Conservation (phyloP, 2,329 filamentous ascomycete genomes). For the Penicillium brasilianum region DNA sequence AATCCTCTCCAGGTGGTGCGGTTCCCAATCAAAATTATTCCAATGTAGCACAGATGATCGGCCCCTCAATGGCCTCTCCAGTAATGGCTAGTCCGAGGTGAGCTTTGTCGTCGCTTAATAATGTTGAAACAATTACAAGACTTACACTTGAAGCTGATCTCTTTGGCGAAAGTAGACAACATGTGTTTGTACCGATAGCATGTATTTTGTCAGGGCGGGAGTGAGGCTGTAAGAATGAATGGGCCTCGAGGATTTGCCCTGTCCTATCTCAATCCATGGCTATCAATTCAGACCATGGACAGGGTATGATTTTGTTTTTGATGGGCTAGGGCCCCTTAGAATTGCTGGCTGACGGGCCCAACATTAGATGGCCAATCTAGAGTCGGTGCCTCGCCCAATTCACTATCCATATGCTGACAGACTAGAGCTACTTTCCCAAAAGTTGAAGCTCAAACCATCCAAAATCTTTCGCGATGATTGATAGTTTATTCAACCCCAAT, state of each 20-base stretch:
- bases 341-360: not conserved
- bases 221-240: slow-evolving; percentile 18
- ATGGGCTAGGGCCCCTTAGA: slow-evolving; percentile 18
- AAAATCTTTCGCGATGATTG: not conserved
- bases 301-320: slow-evolving; percentile 16
- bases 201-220: slow-evolving; percentile 7
- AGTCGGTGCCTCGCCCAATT: too few species aligned
- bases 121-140: not conserved
- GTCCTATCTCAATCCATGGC: slow-evolving; percentile 23
- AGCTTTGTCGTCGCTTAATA: not conserved
- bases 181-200: not conserved
- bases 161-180: not conserved
- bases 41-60: slow-evolving; percentile 10
- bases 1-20: slow-evolving; percentile 8
- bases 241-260: slow-evolving; percentile 17
- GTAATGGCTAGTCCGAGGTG: not conserved
- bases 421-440: not conserved
- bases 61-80: not conserved
- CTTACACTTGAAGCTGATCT: not conserved
- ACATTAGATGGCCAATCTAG: not conserved
- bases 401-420: not conserved
- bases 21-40: slow-evolving; percentile 25
- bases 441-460: not conserved
- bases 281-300: slow-evolving; percentile 12
- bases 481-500: not conserved